Evolutionary conservation across 257 asterid species (phyloP).

Genomic region (Solanum appendiculatum): DNA sequence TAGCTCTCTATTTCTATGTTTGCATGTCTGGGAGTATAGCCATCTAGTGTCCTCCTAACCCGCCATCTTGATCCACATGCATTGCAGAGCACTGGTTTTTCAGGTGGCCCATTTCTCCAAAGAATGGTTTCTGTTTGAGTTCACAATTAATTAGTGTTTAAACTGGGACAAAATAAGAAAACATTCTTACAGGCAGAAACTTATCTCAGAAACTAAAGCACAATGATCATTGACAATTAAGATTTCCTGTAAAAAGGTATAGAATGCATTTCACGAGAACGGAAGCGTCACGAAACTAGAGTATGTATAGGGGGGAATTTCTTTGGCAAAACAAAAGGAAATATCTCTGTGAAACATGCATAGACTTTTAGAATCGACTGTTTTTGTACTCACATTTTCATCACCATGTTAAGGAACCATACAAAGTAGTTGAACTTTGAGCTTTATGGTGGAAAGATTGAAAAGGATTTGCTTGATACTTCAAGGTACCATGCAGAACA

Average conservation of each 20-base stretch:
- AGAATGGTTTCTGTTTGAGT: conserved; percentile 6
- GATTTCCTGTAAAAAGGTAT: neutral
- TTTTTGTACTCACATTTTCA: neutral
- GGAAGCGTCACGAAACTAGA: neutral
- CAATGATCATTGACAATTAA: neutral
- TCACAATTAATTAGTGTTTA: neutral
- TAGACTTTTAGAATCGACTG: neutral
- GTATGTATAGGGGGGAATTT: neutral
- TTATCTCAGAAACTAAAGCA: neutral
- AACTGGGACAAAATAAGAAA: neutral
- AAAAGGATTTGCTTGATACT: neutral
- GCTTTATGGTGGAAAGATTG: neutral
- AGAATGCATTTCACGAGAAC: neutral
- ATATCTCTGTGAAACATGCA: neutral
- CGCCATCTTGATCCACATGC: conserved; percentile 24
- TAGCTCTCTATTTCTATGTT: neutral
- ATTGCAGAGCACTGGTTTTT: conserved; percentile 24
- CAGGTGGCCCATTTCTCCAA: conserved; percentile 16
- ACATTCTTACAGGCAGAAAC: neutral
- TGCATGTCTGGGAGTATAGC: conserved; percentile 6
- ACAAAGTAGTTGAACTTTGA: neutral
- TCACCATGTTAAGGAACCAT: neutral
- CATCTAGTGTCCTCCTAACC: conserved; percentile 4
- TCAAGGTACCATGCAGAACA: neutral
- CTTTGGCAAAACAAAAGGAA: neutral